Evolutionary conservation across 345 rosid species (phyloP).

Genomic region (Xanthoceras sorbifolium): DNA sequence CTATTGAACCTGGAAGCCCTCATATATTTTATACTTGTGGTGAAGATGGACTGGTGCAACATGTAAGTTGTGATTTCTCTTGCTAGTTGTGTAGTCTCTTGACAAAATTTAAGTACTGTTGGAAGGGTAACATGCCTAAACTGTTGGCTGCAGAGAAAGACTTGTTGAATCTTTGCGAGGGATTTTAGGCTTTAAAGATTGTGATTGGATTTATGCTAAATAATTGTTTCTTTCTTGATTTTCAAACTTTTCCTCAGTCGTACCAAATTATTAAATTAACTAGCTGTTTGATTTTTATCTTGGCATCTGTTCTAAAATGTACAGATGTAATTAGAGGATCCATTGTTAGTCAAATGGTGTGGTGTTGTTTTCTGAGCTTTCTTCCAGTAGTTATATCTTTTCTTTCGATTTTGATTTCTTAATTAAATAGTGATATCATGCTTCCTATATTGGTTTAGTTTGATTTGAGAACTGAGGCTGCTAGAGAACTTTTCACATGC

Average conservation of each 20-base stretch:
- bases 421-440: slow-evolving; percentile 13
- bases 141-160: not conserved
- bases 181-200: not conserved
- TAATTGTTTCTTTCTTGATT: not conserved
- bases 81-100: slow-evolving; percentile 5
- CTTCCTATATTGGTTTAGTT: slow-evolving; percentile 54
- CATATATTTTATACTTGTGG: slow-evolving; percentile 79
- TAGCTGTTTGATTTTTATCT: not conserved
- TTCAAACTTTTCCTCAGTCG: not conserved
- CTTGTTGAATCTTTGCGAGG: not conserved
- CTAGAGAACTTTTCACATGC: slow-evolving; percentile 80
- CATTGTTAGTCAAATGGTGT: not conserved
- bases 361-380: slow-evolving; percentile 18
- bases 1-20: slow-evolving; percentile 90
- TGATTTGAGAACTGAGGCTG: slow-evolving; percentile 69
- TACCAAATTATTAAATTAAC: not conserved
- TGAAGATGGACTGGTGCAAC: slow-evolving; percentile 94
- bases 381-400: not conserved
- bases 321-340: not conserved
- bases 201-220: not conserved
- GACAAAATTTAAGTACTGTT: not conserved
- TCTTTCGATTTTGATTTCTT: not conserved
- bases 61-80: slow-evolving; percentile 51
- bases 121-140: slow-evolving; percentile 1
- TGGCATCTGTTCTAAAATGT: not conserved